A percentile compares a stretch with the other conserved stretches of the same genome.
These are phyloP conservation scores for Helotiales sp. DNA, from an alignment of 2,329 filamentous ascomycete genomes.

Conservation along the genomic window DNA sequence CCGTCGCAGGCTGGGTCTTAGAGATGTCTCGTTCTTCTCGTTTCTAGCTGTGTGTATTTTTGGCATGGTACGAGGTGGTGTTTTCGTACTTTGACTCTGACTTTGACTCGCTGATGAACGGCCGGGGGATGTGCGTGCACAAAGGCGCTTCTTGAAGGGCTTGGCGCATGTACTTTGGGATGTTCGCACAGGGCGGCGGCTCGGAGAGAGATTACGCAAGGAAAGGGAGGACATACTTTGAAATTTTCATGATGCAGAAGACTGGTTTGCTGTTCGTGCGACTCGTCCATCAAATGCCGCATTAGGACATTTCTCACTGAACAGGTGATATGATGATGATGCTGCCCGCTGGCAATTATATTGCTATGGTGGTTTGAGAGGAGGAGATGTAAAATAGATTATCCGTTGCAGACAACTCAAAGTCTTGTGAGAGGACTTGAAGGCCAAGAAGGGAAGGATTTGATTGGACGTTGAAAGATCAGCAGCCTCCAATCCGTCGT, in stretches of 20 bases:
- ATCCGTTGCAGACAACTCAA: not conserved
- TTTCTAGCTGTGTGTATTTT: not conserved
- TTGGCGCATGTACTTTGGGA: too few species aligned
- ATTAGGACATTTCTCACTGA: not conserved
- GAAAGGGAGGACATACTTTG: not conserved
- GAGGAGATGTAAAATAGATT: not conserved
- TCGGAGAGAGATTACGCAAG: not conserved
- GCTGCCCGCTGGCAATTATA: not conserved
- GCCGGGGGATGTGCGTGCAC: not conserved
- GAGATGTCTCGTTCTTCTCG: too few species aligned
- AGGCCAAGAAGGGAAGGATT: not conserved
- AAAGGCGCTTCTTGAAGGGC: not conserved
- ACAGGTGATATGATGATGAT: not conserved
- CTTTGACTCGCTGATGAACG: too few species aligned
- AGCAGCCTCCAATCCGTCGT: not conserved
- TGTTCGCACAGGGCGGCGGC: not conserved
- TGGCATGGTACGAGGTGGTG: not conserved
- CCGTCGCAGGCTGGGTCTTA: too few species aligned
- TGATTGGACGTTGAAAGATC: not conserved
- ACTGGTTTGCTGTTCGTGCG: not conserved
- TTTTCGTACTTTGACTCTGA: not conserved
- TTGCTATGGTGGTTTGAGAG: not conserved
- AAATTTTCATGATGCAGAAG: constrained; percentile 1
- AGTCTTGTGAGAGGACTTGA: not conserved
- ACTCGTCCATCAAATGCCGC: not conserved